A percentile compares a stretch with the other conserved stretches of the same genome.
Evolutionary conservation across 2,329 filamentous ascomycete species (phyloP).

Genomic region (Emergomyces pasteurianus): DNA sequence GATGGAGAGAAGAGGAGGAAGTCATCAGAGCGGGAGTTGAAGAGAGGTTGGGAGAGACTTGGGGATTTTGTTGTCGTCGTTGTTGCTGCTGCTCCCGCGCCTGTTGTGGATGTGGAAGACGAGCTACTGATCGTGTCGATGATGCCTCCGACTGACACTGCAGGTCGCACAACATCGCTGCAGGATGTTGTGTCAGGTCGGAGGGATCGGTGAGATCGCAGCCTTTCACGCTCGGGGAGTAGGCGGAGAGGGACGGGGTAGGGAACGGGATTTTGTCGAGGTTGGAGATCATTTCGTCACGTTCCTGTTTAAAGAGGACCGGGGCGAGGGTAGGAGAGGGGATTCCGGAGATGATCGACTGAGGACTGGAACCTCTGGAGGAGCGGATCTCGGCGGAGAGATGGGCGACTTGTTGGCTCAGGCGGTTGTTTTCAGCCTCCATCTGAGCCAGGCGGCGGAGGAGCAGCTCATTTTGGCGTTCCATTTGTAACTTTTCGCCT

Average conservation of each 20-base stretch:
- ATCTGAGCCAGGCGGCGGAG: constrained; percentile 51
- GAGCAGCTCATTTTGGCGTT: constrained; percentile 60
- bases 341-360: constrained; percentile 20
- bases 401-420: constrained; percentile 40
- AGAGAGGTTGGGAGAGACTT: constrained; percentile 31
- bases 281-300: constrained; percentile 29
- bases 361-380: constrained; percentile 29
- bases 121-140: constrained; percentile 16
- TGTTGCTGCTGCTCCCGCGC: constrained; percentile 14
- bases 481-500: constrained; percentile 50
- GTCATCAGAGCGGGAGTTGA: constrained; percentile 24
- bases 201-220: constrained; percentile 46
- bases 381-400: constrained; percentile 35
- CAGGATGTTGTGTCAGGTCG: constrained; percentile 99
- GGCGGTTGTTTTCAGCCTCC: constrained; percentile 41
- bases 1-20: not conserved
- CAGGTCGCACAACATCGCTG: constrained; percentile 99
- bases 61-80: constrained; percentile 29
- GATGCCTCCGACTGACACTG: constrained; percentile 84
- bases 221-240: constrained; percentile 29
- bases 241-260: constrained; percentile 27
- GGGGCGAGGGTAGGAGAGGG: constrained; percentile 30
- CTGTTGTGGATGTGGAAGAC: constrained; percentile 6
- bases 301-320: constrained; percentile 34
- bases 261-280: constrained; percentile 31